A percentile compares a stretch with the other conserved stretches of the same genome.
These are phyloP conservation scores for Neurospora sublineolata DNA, from an alignment of 495 filamentous ascomycete genomes.

Conservation along the genomic window DNA sequence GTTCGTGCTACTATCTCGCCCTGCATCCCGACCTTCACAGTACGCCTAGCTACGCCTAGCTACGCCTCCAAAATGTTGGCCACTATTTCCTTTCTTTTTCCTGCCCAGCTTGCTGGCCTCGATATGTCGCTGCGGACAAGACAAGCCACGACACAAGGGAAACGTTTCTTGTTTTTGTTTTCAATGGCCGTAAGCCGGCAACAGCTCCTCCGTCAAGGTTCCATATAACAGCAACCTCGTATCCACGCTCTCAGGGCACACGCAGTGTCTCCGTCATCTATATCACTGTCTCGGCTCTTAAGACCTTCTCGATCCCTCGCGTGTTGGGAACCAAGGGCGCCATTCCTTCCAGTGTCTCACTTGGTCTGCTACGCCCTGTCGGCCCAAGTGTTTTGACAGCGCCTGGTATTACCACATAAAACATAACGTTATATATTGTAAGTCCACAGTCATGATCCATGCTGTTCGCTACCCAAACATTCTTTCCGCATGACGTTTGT, in stretches of 20 bases:
- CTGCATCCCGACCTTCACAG: not conserved
- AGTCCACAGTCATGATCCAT: not conserved
- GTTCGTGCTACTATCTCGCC: not conserved
- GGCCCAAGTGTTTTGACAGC: conserved; percentile 5
- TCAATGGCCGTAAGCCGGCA: not conserved
- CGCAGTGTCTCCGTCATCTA: conserved; percentile 10
- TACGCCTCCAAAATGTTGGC: not conserved
- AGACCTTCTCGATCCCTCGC: not conserved
- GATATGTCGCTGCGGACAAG: not conserved
- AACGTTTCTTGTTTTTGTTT: not conserved
- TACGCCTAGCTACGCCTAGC: not conserved
- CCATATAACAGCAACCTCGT: not conserved
- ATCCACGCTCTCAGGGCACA: not conserved
- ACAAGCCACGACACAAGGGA: not conserved
- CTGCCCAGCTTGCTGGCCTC: not conserved
- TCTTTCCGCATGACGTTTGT: not conserved
- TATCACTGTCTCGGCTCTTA: conserved; percentile 9
- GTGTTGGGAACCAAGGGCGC: not conserved
- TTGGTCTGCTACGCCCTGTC: conserved; percentile 2
- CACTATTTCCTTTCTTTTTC: not conserved
- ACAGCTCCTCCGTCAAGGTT: not conserved
- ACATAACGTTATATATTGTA: not conserved
- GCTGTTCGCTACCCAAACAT: not conserved
- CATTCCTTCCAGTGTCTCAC: conserved; percentile 4
- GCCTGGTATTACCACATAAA: conserved; percentile 8